These are phyloP conservation scores for Symbiotaphrina buchneri DNA, from an alignment of 495 filamentous ascomycete genomes.

Conservation along the genomic window DNA sequence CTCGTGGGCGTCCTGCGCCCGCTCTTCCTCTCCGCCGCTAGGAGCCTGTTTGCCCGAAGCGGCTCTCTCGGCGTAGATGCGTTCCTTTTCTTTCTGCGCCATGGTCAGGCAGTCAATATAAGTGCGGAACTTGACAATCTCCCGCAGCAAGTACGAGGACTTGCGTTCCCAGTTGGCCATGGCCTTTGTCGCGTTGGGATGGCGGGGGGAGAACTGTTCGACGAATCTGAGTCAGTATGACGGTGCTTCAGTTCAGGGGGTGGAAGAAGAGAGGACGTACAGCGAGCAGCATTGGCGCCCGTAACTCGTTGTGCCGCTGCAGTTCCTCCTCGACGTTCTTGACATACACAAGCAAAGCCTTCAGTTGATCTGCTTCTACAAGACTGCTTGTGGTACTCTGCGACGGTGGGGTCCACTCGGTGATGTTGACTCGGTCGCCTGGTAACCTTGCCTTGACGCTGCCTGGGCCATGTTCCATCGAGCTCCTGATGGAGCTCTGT, in stretches of 20 bases:
- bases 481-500: slow-evolving; percentile 50
- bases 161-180: slow-evolving; percentile 96
- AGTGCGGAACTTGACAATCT: slow-evolving; percentile 89
- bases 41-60: no score
- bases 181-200: slow-evolving; percentile 58
- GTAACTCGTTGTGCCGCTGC: slow-evolving; percentile 64
- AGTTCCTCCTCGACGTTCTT: slow-evolving; percentile 71
- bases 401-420: slow-evolving; percentile 82
- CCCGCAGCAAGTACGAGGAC: slow-evolving; percentile 70
- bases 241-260: not conserved
- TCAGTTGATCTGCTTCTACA: slow-evolving; percentile 60
- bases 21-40: no score
- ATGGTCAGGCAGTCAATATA: slow-evolving; percentile 65
- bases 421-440: slow-evolving; percentile 66
- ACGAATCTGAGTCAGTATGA: not conserved
- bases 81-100: slow-evolving; percentile 33
- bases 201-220: slow-evolving; percentile 52
- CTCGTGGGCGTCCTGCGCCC: no score
- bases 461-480: slow-evolving; percentile 40
- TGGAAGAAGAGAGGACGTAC: slow-evolving; percentile 17
- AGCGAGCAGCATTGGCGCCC: slow-evolving; percentile 64
- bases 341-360: slow-evolving; percentile 54
- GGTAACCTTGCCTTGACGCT: slow-evolving; percentile 48
- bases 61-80: slow-evolving; percentile 20
- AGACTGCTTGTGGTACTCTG: slow-evolving; percentile 74